Percentiles rank a stretch among this genome's conserved stretches.
Evolutionary conservation across 257 asterid species (phyloP).

Genomic region (Phtheirospermum japonicum): DNA sequence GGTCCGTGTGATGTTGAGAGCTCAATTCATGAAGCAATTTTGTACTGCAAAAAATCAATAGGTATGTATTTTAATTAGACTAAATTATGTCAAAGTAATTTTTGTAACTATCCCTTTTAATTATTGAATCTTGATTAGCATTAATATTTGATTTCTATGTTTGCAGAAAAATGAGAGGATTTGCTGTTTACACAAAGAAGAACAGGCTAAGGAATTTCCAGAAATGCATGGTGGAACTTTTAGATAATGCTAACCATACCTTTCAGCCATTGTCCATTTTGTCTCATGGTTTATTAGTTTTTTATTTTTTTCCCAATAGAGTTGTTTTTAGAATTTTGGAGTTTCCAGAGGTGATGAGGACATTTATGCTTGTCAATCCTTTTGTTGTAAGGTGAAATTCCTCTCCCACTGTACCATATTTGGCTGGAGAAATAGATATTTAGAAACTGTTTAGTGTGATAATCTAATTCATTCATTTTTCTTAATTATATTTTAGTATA

Average conservation of each 20-base stretch:
- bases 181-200: conserved; percentile 13
- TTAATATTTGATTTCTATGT: conserved; percentile 14
- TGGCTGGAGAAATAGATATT: conserved; percentile 23
- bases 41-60: conserved; percentile 62
- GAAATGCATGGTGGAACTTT: conserved; percentile 16
- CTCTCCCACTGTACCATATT: conserved; percentile 28
- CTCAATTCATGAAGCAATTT: conserved; percentile 60
- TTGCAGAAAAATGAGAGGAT: conserved; percentile 38
- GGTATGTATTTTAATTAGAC: conserved; percentile 28
- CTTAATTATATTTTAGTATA: too few relatives aligned
- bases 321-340: conserved; percentile 11
- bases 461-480: conserved; percentile 6
- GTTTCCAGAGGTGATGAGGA: conserved; percentile 12
- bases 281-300: conserved; percentile 11
- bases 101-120: background rate
- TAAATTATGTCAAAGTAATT: too few relatives aligned
- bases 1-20: conserved; percentile 45
- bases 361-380: conserved; percentile 13
- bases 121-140: background rate
- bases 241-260: conserved; percentile 14
- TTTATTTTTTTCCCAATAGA: background rate
- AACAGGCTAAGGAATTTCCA: too few relatives aligned
- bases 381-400: too few relatives aligned
- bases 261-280: conserved; percentile 21
- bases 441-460: conserved; percentile 23